Conservation (phyloP, 1,284 basidiomycete genomes). For the Puccinia hordei region DNA sequence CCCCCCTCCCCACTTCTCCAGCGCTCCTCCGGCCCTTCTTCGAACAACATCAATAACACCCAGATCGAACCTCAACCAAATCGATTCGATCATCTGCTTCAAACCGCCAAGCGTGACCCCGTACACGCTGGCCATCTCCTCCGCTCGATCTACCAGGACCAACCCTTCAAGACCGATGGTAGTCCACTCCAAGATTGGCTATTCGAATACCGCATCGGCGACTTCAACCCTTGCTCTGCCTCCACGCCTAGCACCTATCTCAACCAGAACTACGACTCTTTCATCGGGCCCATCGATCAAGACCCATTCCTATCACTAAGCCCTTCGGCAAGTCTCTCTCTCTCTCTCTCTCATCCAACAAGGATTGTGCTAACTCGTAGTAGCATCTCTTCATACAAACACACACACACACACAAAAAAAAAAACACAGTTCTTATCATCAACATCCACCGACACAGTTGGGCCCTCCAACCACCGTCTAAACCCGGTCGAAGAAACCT, state of each 20-base stretch:
- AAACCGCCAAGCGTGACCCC: constrained; percentile 11
- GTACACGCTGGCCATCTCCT: constrained; percentile 23
- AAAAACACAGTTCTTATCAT: too few relatives aligned
- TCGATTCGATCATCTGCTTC: not conserved
- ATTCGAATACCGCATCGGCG: constrained; percentile 39
- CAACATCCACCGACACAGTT: too few relatives aligned
- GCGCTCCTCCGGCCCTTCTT: not conserved
- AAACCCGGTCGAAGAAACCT: not conserved
- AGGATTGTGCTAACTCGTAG: too few relatives aligned
- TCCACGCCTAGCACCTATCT: not conserved
- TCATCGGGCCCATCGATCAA: not conserved
- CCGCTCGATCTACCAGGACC: not conserved
- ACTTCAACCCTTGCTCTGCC: not conserved
- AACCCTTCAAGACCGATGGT: constrained; percentile 6
- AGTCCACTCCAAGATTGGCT: not conserved
- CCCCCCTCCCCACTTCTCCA: not conserved
- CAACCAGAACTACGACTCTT: not conserved
- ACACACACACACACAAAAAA: too few relatives aligned
- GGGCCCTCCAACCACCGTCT: too few relatives aligned
- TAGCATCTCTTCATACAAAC: too few relatives aligned
- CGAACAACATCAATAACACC: not conserved
- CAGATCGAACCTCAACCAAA: not conserved
- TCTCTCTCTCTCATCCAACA: not conserved
- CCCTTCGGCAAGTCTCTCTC: not conserved
- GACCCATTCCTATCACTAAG: too few relatives aligned